phyloP scores from a whole-genome alignment of 2,329 filamentous ascomycete species.

The Pochonia chlamydosporia region DNA sequence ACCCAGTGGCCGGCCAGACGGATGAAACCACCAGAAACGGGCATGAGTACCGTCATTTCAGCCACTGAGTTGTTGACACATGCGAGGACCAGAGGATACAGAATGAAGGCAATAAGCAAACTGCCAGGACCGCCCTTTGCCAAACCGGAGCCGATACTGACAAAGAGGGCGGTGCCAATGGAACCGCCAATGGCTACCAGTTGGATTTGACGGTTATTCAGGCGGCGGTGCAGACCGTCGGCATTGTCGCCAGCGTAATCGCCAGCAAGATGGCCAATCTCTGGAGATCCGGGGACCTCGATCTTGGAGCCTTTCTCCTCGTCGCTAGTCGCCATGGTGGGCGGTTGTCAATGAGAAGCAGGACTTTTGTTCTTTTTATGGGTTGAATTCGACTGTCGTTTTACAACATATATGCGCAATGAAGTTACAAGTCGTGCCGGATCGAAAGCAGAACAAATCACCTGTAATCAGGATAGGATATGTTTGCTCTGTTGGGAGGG shows the following conservation, averaged over 20 bases:
- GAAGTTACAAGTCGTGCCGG: neutral
- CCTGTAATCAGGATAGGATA: neutral
- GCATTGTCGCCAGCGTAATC: constrained; percentile 24
- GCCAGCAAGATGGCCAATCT: constrained; percentile 17
- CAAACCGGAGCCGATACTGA: constrained; percentile 54
- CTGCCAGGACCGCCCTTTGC: constrained; percentile 38
- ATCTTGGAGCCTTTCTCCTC: constrained; percentile 23
- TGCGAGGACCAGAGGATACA: constrained; percentile 50
- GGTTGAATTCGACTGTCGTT: neutral
- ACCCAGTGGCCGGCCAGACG: constrained; percentile 60
- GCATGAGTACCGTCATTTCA: constrained; percentile 59
- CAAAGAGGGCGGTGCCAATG: constrained; percentile 54
- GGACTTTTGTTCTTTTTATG: neutral
- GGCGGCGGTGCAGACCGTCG: constrained; percentile 38
- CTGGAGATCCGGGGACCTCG: constrained; percentile 17
- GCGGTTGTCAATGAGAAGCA: neutral
- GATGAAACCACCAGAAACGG: constrained; percentile 58
- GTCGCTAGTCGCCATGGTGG: constrained; percentile 16
- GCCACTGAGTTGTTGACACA: constrained; percentile 61
- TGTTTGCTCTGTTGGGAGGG: neutral
- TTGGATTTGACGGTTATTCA: constrained; percentile 51
- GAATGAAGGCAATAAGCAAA: constrained; percentile 52
- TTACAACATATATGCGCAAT: neutral
- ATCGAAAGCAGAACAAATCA: neutral
- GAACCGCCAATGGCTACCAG: constrained; percentile 54